These are phyloP conservation scores for Talaromyces sp. DNA, from an alignment of 2,329 filamentous ascomycete species.

Conservation along the genomic window DNA sequence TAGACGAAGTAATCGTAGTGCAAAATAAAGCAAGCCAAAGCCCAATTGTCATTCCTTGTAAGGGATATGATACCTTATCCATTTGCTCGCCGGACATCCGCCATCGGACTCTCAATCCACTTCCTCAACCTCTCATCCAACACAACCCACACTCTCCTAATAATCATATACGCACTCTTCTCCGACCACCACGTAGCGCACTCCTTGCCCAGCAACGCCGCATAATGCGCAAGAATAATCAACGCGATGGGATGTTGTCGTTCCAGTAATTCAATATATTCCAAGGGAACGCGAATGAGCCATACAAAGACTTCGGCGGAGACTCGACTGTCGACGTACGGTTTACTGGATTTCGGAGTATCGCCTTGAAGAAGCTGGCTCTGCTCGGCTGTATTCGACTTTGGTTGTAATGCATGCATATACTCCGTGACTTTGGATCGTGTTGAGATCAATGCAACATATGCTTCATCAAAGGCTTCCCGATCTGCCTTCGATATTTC, in stretches of 20 bases:
- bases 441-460: neutral
- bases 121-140: constrained; percentile 12
- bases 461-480: constrained; percentile 9
- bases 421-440: neutral
- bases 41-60: neutral
- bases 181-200: constrained; percentile 13
- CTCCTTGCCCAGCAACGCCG: constrained; percentile 7
- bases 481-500: constrained; percentile 1
- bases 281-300: constrained; percentile 1
- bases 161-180: constrained; percentile 12
- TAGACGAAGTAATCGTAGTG: neutral
- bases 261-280: constrained; percentile 17
- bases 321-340: neutral
- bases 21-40: neutral
- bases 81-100: constrained; percentile 1
- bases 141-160: constrained; percentile 10
- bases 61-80: neutral
- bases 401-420: neutral
- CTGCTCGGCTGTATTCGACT: neutral
- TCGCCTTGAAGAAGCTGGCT: neutral
- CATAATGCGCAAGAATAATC: constrained; percentile 17
- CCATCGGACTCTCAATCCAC: constrained; percentile 17
- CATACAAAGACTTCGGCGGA: constrained; percentile 13
- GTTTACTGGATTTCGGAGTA: neutral
- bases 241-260: constrained; percentile 15